Percentiles rank a stretch among this genome's conserved stretches.
Evolutionary conservation across 2,329 filamentous ascomycete species (phyloP).

Genomic region (Thyridium curvatum): DNA sequence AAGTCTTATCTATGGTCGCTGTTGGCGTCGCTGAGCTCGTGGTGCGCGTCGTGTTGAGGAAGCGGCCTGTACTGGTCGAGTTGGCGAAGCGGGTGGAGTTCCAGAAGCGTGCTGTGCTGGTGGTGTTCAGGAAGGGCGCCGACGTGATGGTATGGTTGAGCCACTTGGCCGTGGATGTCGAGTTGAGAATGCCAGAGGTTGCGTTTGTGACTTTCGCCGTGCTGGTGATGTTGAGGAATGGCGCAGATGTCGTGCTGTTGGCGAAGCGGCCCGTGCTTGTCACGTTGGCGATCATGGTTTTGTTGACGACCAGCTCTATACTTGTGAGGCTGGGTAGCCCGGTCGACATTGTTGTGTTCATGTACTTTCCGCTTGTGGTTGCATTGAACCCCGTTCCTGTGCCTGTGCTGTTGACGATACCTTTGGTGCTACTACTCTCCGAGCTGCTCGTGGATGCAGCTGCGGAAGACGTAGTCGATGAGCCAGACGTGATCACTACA

Average conservation of each 20-base stretch:
- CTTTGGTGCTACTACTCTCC: too few relatives aligned
- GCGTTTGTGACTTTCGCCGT: background rate
- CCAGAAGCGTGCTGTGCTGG: background rate
- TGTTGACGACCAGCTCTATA: background rate
- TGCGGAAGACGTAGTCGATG: too few relatives aligned
- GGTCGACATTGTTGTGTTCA: background rate
- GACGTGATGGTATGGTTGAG: background rate
- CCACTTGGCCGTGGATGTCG: background rate
- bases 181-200: background rate
- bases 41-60: slow-evolving; percentile 3
- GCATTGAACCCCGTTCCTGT: background rate
- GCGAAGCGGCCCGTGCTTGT: background rate
- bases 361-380: background rate
- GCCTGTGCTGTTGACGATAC: too few relatives aligned
- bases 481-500: too few relatives aligned
- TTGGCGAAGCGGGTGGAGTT: slow-evolving; percentile 3
- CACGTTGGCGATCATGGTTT: slow-evolving; percentile 1
- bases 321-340: background rate
- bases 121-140: background rate
- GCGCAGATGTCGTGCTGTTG: slow-evolving; percentile 1
- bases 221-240: background rate
- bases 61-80: background rate
- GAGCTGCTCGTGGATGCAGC: too few relatives aligned
- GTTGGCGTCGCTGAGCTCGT: slow-evolving; percentile 9
- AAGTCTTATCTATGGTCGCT: slow-evolving; percentile 12